Base-by-base conservation (phyloP, 768 basidiomycete genomes). In the Auriscalpium microsporum region DNA sequence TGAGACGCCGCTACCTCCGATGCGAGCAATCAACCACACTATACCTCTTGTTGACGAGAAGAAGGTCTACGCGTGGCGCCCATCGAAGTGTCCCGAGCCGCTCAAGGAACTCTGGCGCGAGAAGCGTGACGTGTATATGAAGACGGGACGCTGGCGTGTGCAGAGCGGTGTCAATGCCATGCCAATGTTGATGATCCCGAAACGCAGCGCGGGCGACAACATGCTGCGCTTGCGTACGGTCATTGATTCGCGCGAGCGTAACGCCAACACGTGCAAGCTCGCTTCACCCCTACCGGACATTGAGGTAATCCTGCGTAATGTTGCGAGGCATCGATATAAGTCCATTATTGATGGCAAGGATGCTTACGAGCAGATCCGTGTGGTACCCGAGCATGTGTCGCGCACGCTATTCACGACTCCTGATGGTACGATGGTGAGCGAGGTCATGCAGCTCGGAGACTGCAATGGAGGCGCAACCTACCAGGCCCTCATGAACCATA, bases 81-180 rank as follows among this genome's bases (percentile, higher is more conserved):
- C 67, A 1, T 67, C 68, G 5, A 34, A 60, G 10, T 79, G 78
- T 52, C 71, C 71, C 2, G 70, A 73, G 23, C 63, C 65, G 1
- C 56, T 67, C 8, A 57, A 61, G 10, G 52, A 53, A 0, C 50
- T 58, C 2, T 72, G 69, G 69, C 34, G 38, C 0, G 62, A 62
- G 44, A 73, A 73, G 50, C 55, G 61, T 0, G 66, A 71, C 11
- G 61, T 62, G 0, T 73, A 72, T 55, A 48, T 69, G 0, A 52
- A 55, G 13, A 62, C 67, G 0, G 72, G 70, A 0, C 61, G 69
- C 1, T 74, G 72, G 72, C 45, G 61, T 33, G 57, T 68, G 45
- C 55, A 53, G 0, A 66, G 53, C 21, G 68, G 65, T 0, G 53
- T 56, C 0, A 72, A 71, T 34, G 65, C 71, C 0, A 56, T 61